phyloP scores from a whole-genome alignment of 129 eudicot genomes.

The Solidago caesia region DNA sequence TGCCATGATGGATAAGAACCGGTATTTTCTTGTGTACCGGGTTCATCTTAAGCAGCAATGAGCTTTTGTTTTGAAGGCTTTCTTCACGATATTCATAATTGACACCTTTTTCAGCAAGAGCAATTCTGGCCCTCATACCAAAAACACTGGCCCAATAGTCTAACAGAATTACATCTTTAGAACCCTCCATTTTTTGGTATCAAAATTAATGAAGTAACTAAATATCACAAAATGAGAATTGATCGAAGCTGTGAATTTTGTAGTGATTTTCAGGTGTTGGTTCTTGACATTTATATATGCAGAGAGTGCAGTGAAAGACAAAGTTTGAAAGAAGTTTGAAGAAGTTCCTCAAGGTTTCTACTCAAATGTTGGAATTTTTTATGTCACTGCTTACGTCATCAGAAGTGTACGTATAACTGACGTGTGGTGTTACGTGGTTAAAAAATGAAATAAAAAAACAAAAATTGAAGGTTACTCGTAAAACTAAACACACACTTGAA shows the following conservation, averaged over 20 bases:
- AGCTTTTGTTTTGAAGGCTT: conserved; percentile 21
- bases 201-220: too few relatives aligned
- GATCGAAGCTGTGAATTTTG: neutral
- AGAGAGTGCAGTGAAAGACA: too few relatives aligned
- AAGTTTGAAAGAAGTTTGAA: neutral
- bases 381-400: neutral
- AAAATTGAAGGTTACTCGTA: too few relatives aligned
- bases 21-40: conserved; percentile 35
- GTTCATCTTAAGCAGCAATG: conserved; percentile 21
- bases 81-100: conserved; percentile 23
- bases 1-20: conserved; percentile 31
- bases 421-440: too few relatives aligned
- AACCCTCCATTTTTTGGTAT: neutral
- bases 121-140: conserved; percentile 26
- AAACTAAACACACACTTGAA: too few relatives aligned
- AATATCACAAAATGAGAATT: neutral
- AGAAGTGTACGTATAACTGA: too few relatives aligned
- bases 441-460: too few relatives aligned
- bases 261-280: neutral
- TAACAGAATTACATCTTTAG: conserved; percentile 20
- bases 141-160: conserved; percentile 18
- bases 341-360: neutral
- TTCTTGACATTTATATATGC: neutral
- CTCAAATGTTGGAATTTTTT: neutral
- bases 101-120: conserved; percentile 29